Evolutionary conservation across 176 grass and related monocot genomes (phyloP).

Genomic region (Secale cereale): DNA sequence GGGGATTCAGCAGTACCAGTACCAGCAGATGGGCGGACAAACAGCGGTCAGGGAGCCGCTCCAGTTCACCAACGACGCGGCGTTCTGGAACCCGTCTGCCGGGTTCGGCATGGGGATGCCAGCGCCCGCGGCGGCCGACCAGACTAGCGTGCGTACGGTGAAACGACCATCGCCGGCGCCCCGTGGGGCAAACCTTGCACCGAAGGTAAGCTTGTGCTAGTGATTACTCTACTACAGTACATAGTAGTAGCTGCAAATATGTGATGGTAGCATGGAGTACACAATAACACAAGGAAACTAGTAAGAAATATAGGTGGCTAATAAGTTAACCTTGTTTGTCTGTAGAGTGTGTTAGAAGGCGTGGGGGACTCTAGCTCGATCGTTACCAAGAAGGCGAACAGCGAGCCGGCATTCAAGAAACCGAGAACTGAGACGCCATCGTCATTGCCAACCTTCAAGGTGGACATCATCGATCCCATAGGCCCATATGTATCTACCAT

Average conservation of each 20-base stretch:
- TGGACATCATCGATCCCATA: conserved; percentile 7
- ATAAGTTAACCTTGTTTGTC: neutral
- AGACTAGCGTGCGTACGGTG: neutral
- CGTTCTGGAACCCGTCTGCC: conserved; percentile 58
- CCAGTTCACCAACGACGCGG: conserved; percentile 58
- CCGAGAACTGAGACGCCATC: conserved; percentile 47
- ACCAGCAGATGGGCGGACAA: conserved; percentile 38
- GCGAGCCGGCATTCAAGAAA: conserved; percentile 45
- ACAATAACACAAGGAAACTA: neutral
- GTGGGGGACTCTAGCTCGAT: conserved; percentile 40
- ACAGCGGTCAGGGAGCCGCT: conserved; percentile 31
- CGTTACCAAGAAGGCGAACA: conserved; percentile 33
- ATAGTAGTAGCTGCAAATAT: too few relatives aligned
- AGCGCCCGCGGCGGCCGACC: neutral
- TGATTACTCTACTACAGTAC: too few relatives aligned
- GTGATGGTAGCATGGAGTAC: neutral
- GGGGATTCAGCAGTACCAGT: conserved; percentile 37
- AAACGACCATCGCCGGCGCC: neutral
- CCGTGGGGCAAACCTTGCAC: conserved; percentile 9
- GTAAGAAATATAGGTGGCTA: neutral
- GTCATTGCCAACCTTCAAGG: conserved; percentile 75
- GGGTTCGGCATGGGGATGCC: conserved; percentile 27
- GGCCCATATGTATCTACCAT: neutral
- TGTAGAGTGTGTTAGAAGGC: conserved; percentile 33
- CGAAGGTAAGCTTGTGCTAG: conserved; percentile 14